Evolutionary conservation across 768 basidiomycete genomes (phyloP), one percentile per base, ranked within the genome.

Genomic region (Phylloporus arenicola): DNA sequence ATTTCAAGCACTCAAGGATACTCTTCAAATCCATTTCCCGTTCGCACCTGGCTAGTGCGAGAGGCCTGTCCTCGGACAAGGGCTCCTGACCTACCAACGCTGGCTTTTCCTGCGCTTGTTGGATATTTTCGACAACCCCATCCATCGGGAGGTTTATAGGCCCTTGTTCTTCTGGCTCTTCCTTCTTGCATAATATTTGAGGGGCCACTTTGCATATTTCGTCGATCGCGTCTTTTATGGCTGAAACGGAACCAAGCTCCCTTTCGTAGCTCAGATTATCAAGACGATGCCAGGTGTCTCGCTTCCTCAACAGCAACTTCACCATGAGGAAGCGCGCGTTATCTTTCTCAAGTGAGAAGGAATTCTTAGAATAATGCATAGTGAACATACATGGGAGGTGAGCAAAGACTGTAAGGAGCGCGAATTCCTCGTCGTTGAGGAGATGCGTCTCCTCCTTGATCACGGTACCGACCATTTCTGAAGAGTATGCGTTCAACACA

Each of bases 291-390:
- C 82, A 83, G 55, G 74, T 72, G 50, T 72, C 74, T 25, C 70
- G 71, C 55, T 82, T 82, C 45, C 85, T 77, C 8, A 85, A 70
- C n/a, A 80, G 71, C 9, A 88, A 68, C 19, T 83, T 78, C 16
- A 80, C 73, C 53, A 86, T 73, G 14, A 88, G 76, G 63, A 84
- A 86, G 24, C 76, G 72, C 3, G 83, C 76, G 13, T 73, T 63
- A 56, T 80, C 82, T 84, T 53, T 33, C 3, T 14, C 17, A 20
- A 13, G 33, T 68, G 31, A 62, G 60, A 12, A 44, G 8, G 12
- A 35, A 39, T 34, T 3, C 11, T 4, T 17, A 11, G 12, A 48
- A 14, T 19, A 44, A 17, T 24, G 16, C 30, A 50, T 41, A 20
- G 40, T 29, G 2, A 11, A 70, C 82, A 54, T 55, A 84, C 84